Evolutionary conservation across 441 rosid species (phyloP).

Genomic region (Erodium texanum): DNA sequence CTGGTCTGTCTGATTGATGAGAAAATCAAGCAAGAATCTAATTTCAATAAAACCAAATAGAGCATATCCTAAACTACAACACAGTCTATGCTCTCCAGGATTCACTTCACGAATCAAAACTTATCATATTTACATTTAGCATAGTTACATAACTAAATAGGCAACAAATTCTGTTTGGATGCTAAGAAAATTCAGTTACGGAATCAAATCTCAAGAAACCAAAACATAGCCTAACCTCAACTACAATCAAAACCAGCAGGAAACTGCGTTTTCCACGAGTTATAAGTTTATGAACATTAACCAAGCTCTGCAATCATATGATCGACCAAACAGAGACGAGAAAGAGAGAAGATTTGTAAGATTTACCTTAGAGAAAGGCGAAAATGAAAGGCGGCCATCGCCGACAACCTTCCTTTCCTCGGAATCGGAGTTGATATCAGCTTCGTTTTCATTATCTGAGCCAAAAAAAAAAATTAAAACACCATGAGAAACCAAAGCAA

Average conservation of each 20-base stretch:
- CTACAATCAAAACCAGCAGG: not conserved
- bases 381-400: not conserved
- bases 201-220: not conserved
- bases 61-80: not conserved
- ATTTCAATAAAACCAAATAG: not conserved
- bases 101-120: too few species aligned
- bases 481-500: not conserved
- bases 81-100: not conserved
- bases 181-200: not conserved
- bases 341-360: not conserved
- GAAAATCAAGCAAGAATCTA: constrained; percentile 5
- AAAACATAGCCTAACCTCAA: not conserved
- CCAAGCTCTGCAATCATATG: too few species aligned
- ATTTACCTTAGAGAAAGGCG: not conserved
- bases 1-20: constrained; percentile 5
- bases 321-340: too few species aligned
- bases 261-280: too few species aligned
- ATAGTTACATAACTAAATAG: not conserved
- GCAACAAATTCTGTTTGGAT: not conserved
- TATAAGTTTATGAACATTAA: too few species aligned
- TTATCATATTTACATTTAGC: not conserved
- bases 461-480: not conserved
- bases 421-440: not conserved
- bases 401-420: not conserved
- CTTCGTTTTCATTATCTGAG: not conserved